phyloP scores from a whole-genome alignment of 2,329 filamentous ascomycete genomes.

The Cercospora zeae-maydis region DNA sequence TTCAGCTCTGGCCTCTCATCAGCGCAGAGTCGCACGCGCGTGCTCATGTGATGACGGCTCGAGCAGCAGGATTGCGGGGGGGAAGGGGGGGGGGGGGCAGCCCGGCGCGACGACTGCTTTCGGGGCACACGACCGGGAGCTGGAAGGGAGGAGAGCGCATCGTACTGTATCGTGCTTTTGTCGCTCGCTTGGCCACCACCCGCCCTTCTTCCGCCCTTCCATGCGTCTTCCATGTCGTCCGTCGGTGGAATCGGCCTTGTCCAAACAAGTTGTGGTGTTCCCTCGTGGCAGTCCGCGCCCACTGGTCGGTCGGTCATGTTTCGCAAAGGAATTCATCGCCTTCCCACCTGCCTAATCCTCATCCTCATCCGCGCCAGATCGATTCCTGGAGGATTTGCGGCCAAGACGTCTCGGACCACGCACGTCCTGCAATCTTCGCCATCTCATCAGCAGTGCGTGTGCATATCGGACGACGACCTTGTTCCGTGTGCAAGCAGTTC shows the following conservation, averaged over 20 bases:
- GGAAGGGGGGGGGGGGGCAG: neutral
- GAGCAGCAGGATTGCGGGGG: conserved; percentile 4
- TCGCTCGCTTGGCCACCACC: too few relatives aligned
- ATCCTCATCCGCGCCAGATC: neutral
- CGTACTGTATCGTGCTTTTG: too few relatives aligned
- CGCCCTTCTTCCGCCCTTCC: neutral
- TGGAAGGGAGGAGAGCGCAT: too few relatives aligned
- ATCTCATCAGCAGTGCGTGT: neutral
- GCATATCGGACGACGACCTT: neutral
- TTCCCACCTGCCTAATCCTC: neutral
- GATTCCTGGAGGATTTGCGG: neutral
- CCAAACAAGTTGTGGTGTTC: too few relatives aligned
- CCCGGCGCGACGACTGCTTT: neutral
- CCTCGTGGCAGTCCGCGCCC: neutral
- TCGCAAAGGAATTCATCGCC: neutral
- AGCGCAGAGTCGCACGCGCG: neutral
- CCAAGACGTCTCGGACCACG: neutral
- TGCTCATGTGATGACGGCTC: neutral
- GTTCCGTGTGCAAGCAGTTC: neutral
- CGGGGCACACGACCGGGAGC: neutral
- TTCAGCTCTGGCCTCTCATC: neutral
- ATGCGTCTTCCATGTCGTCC: neutral
- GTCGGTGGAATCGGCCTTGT: too few relatives aligned
- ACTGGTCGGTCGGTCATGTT: too few relatives aligned
- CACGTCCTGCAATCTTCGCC: neutral